Percentiles rank a stretch among this genome's conserved stretches.
phyloP scores from a whole-genome alignment of 805 yeast species.

The Nakazawaea molendinolei region DNA sequence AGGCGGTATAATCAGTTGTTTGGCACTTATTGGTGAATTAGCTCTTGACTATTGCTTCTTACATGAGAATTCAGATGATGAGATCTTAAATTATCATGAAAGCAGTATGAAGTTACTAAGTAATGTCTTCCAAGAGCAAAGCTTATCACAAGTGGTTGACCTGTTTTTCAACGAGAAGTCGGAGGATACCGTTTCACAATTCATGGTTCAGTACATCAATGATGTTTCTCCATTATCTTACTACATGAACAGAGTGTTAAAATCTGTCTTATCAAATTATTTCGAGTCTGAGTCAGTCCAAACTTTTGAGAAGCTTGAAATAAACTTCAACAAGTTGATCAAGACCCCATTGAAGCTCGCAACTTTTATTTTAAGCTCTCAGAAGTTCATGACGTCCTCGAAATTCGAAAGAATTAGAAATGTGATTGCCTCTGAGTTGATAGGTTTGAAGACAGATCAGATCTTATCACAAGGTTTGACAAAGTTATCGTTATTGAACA shows the following conservation, averaged over 20 bases:
- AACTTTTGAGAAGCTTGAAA: slow-evolving; percentile 24
- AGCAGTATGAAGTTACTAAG: too few relatives aligned
- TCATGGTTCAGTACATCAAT: neutral
- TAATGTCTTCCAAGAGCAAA: too few relatives aligned
- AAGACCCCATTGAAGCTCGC: slow-evolving; percentile 28
- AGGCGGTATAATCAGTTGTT: slow-evolving; percentile 10
- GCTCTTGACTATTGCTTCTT: slow-evolving; percentile 32
- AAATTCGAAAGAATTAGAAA: slow-evolving; percentile 50
- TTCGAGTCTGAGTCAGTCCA: slow-evolving; percentile 23
- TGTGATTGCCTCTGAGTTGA: slow-evolving; percentile 54
- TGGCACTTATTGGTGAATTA: slow-evolving; percentile 30
- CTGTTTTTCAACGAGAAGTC: neutral
- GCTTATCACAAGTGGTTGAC: neutral
- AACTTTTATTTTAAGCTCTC: slow-evolving; percentile 28
- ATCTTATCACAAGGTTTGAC: slow-evolving; percentile 36
- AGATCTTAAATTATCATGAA: too few relatives aligned
- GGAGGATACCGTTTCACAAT: neutral
- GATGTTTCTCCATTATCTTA: slow-evolving; percentile 12
- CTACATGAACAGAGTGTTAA: slow-evolving; percentile 30
- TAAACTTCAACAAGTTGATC: slow-evolving; percentile 26
- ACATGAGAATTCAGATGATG: too few relatives aligned
- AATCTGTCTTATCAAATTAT: slow-evolving; percentile 22
- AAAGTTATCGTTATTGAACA: slow-evolving; percentile 41
- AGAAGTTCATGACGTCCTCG: slow-evolving; percentile 28
- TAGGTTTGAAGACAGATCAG: slow-evolving; percentile 43